Evolutionary conservation across 1,284 basidiomycete genomes (phyloP), one percentile per base, ranked within the genome.

Genomic region (Fomitopsis palustris): DNA sequence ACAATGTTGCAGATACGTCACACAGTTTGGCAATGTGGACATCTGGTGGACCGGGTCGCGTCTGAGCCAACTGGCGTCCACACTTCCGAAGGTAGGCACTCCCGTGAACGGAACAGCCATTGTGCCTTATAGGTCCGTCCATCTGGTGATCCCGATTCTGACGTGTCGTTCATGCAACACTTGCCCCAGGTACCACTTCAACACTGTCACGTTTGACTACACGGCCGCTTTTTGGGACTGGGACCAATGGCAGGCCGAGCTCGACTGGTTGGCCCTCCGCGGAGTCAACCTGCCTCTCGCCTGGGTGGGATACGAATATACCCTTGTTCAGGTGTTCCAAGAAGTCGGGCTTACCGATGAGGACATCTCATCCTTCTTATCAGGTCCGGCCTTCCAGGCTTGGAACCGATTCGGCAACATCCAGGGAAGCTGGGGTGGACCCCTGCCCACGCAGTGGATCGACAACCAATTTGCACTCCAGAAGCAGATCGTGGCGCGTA

Each of bases 321-420:
- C 71, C 57, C 71, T 76, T 31, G 61, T 73, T 16, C 66, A 78
- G 53, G 70, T 77, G 7, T 75, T 76, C 69, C 72, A 68, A 33
- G 76, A 78, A 47, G 69, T 67, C 16, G 78, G 78, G 8, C 66
- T 78, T 53, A 64, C 61, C 10, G 74, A 79, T 25, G 57, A 65
- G 1, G 76, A 75, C 16, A 77, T 79, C 33, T 45, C 62, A 7
- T 55, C 49, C 1, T 79, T 77, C 60, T 66, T 77, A 33, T 74
- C 77, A 0, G 75, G 76, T 0, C 76, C 78, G n/a, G 71, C 78
- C 0, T 79, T 80, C 66, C 74, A 74, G 55, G 70, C 76, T 0
- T 79, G 77, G 77, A 76, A 77, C 58, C 72, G 78, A 19, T 77
- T 77, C 53, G 76, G 77, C 1, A 79, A 79, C 61, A 74, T 78